Conservation (phyloP, 2,329 filamentous ascomycete genomes). For the Trichoderma asperellum region DNA sequence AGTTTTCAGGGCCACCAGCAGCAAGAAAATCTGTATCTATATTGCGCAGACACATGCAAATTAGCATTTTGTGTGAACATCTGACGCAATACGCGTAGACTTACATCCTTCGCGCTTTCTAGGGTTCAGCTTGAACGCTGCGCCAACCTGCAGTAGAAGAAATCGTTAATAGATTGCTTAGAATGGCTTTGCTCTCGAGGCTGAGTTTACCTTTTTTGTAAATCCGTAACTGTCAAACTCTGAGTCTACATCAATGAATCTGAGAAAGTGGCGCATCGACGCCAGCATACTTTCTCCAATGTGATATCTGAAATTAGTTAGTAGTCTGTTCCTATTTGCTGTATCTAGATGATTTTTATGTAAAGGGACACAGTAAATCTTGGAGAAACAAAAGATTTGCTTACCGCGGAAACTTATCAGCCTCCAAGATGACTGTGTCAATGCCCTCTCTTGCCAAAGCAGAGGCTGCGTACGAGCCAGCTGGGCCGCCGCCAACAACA, state of each 20-base stretch:
- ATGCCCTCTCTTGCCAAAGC: constrained; percentile 30
- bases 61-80: neutral
- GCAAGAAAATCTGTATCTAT: constrained; percentile 49
- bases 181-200: neutral
- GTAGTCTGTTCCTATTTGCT: neutral
- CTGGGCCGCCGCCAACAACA: constrained; percentile 31
- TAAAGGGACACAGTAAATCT: too few relatives aligned
- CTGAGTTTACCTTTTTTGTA: constrained; percentile 40
- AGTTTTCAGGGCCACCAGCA: constrained; percentile 42
- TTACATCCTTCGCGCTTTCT: constrained; percentile 40
- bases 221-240: constrained; percentile 48
- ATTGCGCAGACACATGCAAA: neutral
- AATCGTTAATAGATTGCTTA: neutral
- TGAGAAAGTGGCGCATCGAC: constrained; percentile 47
- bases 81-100: constrained; percentile 9
- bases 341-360: neutral
- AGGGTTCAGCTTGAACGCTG: constrained; percentile 45
- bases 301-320: constrained; percentile 36
- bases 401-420: constrained; percentile 31
- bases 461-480: constrained; percentile 31
- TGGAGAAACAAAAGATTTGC: neutral
- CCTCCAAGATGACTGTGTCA: constrained; percentile 31
- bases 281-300: constrained; percentile 45
- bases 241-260: constrained; percentile 49
- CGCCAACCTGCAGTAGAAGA: constrained; percentile 35